Conservation (phyloP, 2,329 filamentous ascomycete species). For the Verticillium isaacii region DNA sequence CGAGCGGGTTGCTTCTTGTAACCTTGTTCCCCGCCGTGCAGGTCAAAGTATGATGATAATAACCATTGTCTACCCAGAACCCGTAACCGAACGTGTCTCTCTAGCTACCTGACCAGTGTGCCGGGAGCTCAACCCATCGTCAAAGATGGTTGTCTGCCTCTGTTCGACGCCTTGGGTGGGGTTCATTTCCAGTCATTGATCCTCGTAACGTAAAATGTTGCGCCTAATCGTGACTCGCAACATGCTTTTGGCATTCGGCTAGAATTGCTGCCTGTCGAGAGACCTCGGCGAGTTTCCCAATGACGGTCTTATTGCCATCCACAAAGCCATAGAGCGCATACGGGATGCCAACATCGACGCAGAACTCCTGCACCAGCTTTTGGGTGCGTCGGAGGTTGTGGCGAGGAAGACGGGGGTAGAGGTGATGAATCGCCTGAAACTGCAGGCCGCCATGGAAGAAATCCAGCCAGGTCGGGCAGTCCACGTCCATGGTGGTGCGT, state of each 20-base stretch:
- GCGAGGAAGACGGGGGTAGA: conserved; percentile 77
- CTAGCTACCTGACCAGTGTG: no score
- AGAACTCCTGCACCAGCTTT: conserved; percentile 74
- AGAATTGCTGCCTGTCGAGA: conserved; percentile 74
- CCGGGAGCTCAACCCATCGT: neutral
- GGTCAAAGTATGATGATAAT: no score
- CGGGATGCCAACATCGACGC: conserved; percentile 73
- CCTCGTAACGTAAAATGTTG: conserved; percentile 2
- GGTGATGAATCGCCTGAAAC: conserved; percentile 84
- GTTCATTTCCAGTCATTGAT: neutral
- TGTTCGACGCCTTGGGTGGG: no score
- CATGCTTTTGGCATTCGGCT: conserved; percentile 60
- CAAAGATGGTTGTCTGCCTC: neutral
- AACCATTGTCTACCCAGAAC: no score
- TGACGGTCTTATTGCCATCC: conserved; percentile 76
- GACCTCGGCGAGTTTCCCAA: conserved; percentile 72
- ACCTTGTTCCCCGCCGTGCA: no score
- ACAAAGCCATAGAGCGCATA: conserved; percentile 85
- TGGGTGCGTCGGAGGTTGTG: conserved; percentile 78
- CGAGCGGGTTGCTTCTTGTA: no score
- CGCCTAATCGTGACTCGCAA: conserved; percentile 30
- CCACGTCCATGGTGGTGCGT: conserved; percentile 89
- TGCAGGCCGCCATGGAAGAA: conserved; percentile 86
- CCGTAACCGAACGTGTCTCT: no score
- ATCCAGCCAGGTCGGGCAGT: conserved; percentile 82